These are phyloP conservation scores for Aspergillus asperescens DNA, from an alignment of 495 filamentous ascomycete genomes.

Conservation along the genomic window DNA sequence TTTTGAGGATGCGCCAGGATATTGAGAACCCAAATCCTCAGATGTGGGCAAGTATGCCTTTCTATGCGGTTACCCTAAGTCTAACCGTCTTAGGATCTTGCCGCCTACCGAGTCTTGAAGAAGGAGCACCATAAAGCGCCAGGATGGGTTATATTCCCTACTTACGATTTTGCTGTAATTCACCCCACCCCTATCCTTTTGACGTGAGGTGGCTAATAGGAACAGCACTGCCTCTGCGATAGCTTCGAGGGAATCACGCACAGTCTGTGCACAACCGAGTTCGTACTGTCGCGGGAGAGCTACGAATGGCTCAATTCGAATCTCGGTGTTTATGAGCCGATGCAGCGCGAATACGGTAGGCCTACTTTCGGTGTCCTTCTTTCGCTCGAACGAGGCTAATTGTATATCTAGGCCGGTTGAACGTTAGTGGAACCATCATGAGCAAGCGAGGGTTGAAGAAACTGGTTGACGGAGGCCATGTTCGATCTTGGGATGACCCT, in stretches of 20 bases:
- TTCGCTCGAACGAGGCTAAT: background rate
- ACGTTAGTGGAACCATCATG: slow-evolving; percentile 73
- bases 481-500: slow-evolving; percentile 85
- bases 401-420: slow-evolving; percentile 55
- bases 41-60: slow-evolving; percentile 41
- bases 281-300: slow-evolving; percentile 65
- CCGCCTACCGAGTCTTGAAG: slow-evolving; percentile 72
- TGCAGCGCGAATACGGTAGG: slow-evolving; percentile 71
- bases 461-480: slow-evolving; percentile 65
- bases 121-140: slow-evolving; percentile 61
- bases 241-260: slow-evolving; percentile 84
- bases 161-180: slow-evolving; percentile 71
- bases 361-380: too few species aligned
- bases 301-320: slow-evolving; percentile 85
- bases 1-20: slow-evolving; percentile 83
- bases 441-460: slow-evolving; percentile 77
- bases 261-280: slow-evolving; percentile 85
- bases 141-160: slow-evolving; percentile 80
- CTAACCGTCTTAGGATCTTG: slow-evolving; percentile 38
- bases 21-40: slow-evolving; percentile 56
- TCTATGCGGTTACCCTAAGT: background rate
- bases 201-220: background rate
- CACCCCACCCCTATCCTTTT: too few species aligned
- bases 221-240: slow-evolving; percentile 67
- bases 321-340: slow-evolving; percentile 73